Percentiles rank a stretch among this genome's conserved stretches.
phyloP scores from a whole-genome alignment of 495 filamentous ascomycete species.

The Aspergillus homomorphus region DNA sequence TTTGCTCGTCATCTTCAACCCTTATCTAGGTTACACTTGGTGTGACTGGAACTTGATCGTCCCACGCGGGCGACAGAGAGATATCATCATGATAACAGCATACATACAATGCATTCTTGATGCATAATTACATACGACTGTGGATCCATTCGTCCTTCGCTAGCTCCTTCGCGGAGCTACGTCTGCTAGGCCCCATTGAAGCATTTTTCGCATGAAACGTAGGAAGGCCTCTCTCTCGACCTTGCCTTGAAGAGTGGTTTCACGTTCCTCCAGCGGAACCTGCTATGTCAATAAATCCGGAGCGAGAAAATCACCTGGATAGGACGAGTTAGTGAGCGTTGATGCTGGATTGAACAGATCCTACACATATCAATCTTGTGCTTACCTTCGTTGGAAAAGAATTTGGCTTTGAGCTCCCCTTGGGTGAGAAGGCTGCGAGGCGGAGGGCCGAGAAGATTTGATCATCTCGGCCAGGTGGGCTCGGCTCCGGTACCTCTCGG shows the following conservation, averaged over 20 bases:
- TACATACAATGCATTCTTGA: too few species aligned
- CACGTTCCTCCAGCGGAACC: neutral
- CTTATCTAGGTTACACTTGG: too few species aligned
- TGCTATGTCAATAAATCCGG: neutral
- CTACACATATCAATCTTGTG: neutral
- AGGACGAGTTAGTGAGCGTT: neutral
- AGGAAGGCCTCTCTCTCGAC: neutral
- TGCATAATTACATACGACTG: too few species aligned
- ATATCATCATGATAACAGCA: too few species aligned
- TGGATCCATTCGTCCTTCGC: neutral
- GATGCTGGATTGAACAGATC: neutral
- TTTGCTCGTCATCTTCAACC: too few species aligned
- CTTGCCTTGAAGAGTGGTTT: neutral
- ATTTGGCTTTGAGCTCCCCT: neutral
- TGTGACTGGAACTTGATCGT: too few species aligned
- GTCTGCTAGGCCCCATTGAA: neutral
- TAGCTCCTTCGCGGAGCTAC: neutral
- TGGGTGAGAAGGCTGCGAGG: slow-evolving; percentile 11
- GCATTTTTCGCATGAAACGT: neutral
- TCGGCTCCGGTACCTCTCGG: slow-evolving; percentile 25
- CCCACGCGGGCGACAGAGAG: too few species aligned
- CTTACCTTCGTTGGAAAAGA: neutral
- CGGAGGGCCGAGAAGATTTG: slow-evolving; percentile 35
- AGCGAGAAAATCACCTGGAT: neutral
- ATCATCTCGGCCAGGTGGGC: slow-evolving; percentile 36